A percentile compares a stretch with the other conserved stretches of the same genome.
These are phyloP conservation scores for Parafenestella ontariensis DNA, from an alignment of 2,329 filamentous ascomycete genomes.

Conservation along the genomic window DNA sequence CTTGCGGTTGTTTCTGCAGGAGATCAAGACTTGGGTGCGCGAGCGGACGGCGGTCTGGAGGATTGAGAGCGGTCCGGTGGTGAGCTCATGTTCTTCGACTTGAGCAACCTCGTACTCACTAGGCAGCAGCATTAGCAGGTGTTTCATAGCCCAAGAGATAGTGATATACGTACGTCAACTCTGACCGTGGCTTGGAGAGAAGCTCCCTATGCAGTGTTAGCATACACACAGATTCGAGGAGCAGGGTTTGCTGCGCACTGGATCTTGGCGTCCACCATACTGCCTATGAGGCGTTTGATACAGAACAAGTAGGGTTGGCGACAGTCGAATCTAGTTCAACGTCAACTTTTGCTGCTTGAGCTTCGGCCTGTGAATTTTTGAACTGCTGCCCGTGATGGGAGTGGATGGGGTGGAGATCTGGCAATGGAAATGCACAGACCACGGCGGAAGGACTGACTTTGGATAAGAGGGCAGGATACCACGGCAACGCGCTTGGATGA, in stretches of 20 bases:
- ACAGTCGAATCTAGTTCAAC: constrained; percentile 15
- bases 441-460: constrained; percentile 23
- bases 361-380: constrained; percentile 29
- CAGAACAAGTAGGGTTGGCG: not conserved
- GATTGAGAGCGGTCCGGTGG: constrained; percentile 83
- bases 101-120: constrained; percentile 92
- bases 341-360: constrained; percentile 26
- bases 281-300: not conserved
- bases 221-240: not conserved
- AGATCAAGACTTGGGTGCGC: constrained; percentile 95
- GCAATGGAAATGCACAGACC: constrained; percentile 31
- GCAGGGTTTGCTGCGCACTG: constrained; percentile 44
- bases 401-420: constrained; percentile 16
- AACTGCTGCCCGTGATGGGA: constrained; percentile 11
- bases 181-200: constrained; percentile 83
- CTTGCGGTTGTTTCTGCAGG: constrained; percentile 98
- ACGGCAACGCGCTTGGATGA: constrained; percentile 39
- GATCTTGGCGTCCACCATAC: constrained; percentile 52
- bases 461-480: constrained; percentile 28
- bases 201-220: constrained; percentile 72
- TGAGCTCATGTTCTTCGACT: constrained; percentile 80
- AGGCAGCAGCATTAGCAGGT: constrained; percentile 27
- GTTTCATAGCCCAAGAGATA: not conserved
- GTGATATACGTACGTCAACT: constrained; percentile 78
- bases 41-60: constrained; percentile 95